Percentiles rank a stretch among this genome's conserved stretches.
Conservation (phyloP, 148 eudicot species). For the Camellia lanceoleosa region DNA sequence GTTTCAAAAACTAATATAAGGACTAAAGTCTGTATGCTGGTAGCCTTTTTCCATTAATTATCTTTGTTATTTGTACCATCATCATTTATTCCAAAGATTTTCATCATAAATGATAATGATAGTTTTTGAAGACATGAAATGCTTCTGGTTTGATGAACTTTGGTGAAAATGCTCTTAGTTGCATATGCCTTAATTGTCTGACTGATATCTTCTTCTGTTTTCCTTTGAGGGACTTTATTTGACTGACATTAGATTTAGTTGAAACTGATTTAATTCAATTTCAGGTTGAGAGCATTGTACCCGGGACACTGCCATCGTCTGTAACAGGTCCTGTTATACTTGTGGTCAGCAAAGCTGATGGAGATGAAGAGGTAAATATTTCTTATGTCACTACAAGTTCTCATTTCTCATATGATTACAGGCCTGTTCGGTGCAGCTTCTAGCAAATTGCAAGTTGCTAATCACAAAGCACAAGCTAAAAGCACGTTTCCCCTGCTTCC, state of each 20-base stretch:
- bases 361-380: conserved; percentile 90
- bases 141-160: neutral
- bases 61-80: neutral
- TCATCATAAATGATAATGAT: neutral
- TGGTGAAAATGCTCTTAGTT: neutral
- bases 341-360: conserved; percentile 84
- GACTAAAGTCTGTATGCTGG: neutral
- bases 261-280: conserved; percentile 7
- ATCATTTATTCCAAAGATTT: neutral
- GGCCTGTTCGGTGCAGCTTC: no score
- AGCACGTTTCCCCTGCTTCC: no score
- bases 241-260: neutral
- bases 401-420: neutral
- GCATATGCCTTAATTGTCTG: neutral
- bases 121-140: neutral
- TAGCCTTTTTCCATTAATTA: neutral
- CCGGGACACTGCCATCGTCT: conserved; percentile 75
- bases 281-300: conserved; percentile 80
- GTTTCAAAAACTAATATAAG: neutral
- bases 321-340: conserved; percentile 80
- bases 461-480: no score
- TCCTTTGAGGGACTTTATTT: neutral
- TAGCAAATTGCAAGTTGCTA: no score
- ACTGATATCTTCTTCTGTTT: neutral
- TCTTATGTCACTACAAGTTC: neutral